Base-by-base conservation (phyloP, 352 stramenopile genomes). In the Albugo laibachii region DNA sequence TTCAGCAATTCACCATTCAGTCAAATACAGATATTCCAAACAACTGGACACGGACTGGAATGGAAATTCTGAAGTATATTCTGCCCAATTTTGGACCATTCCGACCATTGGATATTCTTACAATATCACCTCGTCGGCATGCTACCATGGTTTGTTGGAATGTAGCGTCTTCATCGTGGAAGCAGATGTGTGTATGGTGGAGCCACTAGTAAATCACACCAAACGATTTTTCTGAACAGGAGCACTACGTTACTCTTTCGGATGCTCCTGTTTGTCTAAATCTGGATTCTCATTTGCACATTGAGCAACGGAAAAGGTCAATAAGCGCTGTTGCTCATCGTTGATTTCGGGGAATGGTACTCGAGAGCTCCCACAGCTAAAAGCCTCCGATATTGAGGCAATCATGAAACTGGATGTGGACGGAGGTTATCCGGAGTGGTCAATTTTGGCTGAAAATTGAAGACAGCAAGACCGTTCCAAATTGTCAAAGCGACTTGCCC, bases 141-240 rank as follows among this genome's bases (percentile, higher is more conserved):
- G 50, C 36, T 37, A 41, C 43, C 14, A 20, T 55, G 43, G 16
- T 55, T 24, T 18, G 45, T 31, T 55, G 50, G 50, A 36, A 35
- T 24, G n/a, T 19, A 18, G 41, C 20, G 15, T 53, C 48, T 13
- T 24, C 15, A 6, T 39, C 11, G 47, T 48, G 40, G 19, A 15
- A n/a, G 20, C 41, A 18, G 27, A 54, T 39, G 5, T 54, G 41
- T 35, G 38, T 16, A 13, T 54, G 49, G 49, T 54, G 49, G 49
- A 36, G 44, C 39, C 37, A 45, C 2, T 54, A 39, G 49, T 37
- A 54, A 39, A 47, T 50, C 49, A 50, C 49, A 31, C 24, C 24
- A 3, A 3, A 31, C 3, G 8, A 3, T 8, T 31, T 31, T 3
- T 31, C 24, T n/a, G n/a, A n/a, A n/a, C n/a, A n/a, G 3, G 24